These are phyloP conservation scores for Polyplosphaeria fusca DNA, from an alignment of 495 filamentous ascomycete genomes.

Conservation along the genomic window DNA sequence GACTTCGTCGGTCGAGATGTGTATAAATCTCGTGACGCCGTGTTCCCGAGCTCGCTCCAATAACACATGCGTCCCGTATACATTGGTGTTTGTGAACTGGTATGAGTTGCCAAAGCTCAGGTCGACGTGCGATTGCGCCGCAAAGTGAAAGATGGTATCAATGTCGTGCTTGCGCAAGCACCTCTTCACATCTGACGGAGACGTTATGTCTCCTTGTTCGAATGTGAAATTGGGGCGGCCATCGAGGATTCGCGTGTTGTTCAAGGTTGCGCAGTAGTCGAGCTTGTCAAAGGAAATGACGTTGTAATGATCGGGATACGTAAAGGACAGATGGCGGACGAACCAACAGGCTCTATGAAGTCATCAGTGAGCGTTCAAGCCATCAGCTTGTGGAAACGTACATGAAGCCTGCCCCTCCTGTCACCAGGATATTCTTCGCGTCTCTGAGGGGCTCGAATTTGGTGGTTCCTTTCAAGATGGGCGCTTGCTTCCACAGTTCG, in stretches of 20 bases:
- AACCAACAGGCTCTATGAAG: conserved; percentile 63
- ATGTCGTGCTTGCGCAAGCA: conserved; percentile 61
- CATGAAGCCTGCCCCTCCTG: conserved; percentile 72
- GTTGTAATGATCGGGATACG: conserved; percentile 66
- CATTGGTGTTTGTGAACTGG: conserved; percentile 67
- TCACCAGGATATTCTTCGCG: conserved; percentile 70
- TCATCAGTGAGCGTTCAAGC: neutral
- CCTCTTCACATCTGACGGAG: conserved; percentile 56
- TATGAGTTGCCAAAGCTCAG: conserved; percentile 69
- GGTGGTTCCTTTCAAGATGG: conserved; percentile 60
- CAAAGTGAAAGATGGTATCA: conserved; percentile 75
- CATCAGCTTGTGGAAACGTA: conserved; percentile 39
- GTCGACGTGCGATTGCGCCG: conserved; percentile 72
- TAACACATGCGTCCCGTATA: conserved; percentile 69
- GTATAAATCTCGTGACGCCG: conserved; percentile 63
- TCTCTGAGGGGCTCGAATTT: conserved; percentile 60
- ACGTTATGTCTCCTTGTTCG: conserved; percentile 66
- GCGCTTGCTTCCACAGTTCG: conserved; percentile 61
- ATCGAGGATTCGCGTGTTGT: conserved; percentile 63
- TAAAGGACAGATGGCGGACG: conserved; percentile 63
- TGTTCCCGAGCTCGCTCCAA: conserved; percentile 64
- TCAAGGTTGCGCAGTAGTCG: conserved; percentile 67
- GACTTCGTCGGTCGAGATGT: conserved; percentile 74
- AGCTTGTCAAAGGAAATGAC: conserved; percentile 75
- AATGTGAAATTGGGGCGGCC: conserved; percentile 68